Evolutionary conservation across 2,329 filamentous ascomycete species (phyloP).

Genomic region (Colletotrichum abscissum): DNA sequence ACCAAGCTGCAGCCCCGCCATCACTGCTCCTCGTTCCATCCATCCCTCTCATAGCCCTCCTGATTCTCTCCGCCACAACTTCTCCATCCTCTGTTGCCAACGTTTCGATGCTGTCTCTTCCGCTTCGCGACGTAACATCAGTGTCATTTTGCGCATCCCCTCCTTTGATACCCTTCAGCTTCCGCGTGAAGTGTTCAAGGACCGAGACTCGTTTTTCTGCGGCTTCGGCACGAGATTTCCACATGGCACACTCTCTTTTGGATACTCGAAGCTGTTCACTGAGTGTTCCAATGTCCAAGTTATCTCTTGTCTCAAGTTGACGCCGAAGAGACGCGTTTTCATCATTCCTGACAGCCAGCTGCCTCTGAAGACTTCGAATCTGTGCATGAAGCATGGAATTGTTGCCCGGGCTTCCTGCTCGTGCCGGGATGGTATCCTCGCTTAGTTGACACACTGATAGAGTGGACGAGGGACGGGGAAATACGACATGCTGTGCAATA

Average conservation of each 20-base stretch:
- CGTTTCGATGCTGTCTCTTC: slow-evolving; percentile 1
- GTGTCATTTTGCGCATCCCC: slow-evolving; percentile 20
- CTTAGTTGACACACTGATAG: slow-evolving; percentile 35
- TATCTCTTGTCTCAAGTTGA: slow-evolving; percentile 57
- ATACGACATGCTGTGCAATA: slow-evolving; percentile 51
- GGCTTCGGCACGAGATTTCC: slow-evolving; percentile 66
- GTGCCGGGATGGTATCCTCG: background rate
- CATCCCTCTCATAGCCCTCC: slow-evolving; percentile 15
- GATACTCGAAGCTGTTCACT: slow-evolving; percentile 59
- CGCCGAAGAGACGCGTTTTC: slow-evolving; percentile 57
- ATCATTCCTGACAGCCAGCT: slow-evolving; percentile 57
- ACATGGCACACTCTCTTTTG: slow-evolving; percentile 56
- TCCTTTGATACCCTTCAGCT: slow-evolving; percentile 46
- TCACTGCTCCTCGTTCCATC: slow-evolving; percentile 21
- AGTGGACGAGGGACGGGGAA: slow-evolving; percentile 47
- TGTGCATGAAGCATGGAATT: slow-evolving; percentile 57
- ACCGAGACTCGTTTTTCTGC: slow-evolving; percentile 65
- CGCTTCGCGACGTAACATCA: background rate
- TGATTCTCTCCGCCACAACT: slow-evolving; percentile 7
- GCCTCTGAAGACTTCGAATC: slow-evolving; percentile 60
- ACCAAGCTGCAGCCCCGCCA: slow-evolving; percentile 34
- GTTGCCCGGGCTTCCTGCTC: slow-evolving; percentile 40
- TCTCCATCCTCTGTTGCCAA: slow-evolving; percentile 19
- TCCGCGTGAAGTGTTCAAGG: slow-evolving; percentile 56
- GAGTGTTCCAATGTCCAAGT: slow-evolving; percentile 56